Evolutionary conservation across 2,329 filamentous ascomycete species (phyloP).

Genomic region (Escovopsis sp.): DNA sequence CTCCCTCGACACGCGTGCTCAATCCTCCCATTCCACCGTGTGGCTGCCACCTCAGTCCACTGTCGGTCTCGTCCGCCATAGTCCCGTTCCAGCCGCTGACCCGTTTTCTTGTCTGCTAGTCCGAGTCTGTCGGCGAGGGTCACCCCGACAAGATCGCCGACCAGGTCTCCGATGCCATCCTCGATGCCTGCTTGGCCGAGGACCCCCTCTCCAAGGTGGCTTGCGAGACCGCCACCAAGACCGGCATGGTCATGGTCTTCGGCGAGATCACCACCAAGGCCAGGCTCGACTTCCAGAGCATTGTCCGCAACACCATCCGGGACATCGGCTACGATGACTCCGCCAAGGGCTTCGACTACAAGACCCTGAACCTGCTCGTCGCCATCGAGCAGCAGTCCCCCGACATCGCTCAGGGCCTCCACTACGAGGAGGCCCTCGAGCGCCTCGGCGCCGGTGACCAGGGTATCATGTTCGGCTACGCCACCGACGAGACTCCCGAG

Average conservation of each 20-base stretch:
- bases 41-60: background rate
- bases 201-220: slow-evolving; percentile 98
- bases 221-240: slow-evolving; percentile 99
- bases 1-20: background rate
- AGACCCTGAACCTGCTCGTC: slow-evolving; percentile 96
- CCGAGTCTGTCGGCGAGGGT: slow-evolving; percentile 78
- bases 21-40: background rate
- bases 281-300: slow-evolving; percentile 91
- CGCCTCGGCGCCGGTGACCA: slow-evolving; percentile 97
- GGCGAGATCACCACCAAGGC: slow-evolving; percentile 98
- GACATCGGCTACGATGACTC: slow-evolving; percentile 98
- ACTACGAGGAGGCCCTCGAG: slow-evolving; percentile 96
- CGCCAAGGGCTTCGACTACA: slow-evolving; percentile 98
- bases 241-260: slow-evolving; percentile 98
- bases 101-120: slow-evolving; percentile 31
- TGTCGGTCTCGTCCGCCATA: background rate
- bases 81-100: background rate
- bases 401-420: slow-evolving; percentile 96
- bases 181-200: slow-evolving; percentile 90
- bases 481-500: slow-evolving; percentile 97
- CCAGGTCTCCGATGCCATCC: slow-evolving; percentile 94
- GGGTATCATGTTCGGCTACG: slow-evolving; percentile 99
- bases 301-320: slow-evolving; percentile 89
- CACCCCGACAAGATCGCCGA: slow-evolving; percentile 97
- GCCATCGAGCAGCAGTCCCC: slow-evolving; percentile 99